Percentiles rank a stretch among this genome's conserved stretches.
Conservation (phyloP, 2,329 filamentous ascomycete species). For the Fusarium sp. region DNA sequence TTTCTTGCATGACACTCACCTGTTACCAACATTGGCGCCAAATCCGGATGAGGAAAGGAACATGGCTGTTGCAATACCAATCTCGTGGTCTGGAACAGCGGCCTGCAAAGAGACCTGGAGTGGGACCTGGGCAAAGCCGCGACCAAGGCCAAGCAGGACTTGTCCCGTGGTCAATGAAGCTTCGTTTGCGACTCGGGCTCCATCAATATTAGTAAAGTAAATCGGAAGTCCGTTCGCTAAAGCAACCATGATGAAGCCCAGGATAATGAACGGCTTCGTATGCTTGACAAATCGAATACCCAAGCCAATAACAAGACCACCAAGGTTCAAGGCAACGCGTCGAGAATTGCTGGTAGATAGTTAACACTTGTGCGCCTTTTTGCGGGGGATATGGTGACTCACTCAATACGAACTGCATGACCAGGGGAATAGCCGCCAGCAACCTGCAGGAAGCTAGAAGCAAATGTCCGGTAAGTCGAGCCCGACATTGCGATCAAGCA, state of each 20-base stretch:
- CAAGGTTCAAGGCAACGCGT: slow-evolving; percentile 36
- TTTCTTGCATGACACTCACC: too few species aligned
- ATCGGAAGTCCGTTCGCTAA: background rate
- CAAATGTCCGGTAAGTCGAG: slow-evolving; percentile 47
- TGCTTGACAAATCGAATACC: slow-evolving; percentile 37
- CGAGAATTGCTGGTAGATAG: slow-evolving; percentile 35
- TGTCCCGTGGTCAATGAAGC: slow-evolving; percentile 40
- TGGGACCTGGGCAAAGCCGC: slow-evolving; percentile 41
- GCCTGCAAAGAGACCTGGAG: slow-evolving; percentile 46
- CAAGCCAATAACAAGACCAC: slow-evolving; percentile 42
- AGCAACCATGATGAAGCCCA: background rate
- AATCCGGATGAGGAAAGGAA: slow-evolving; percentile 46
- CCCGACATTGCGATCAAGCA: slow-evolving; percentile 47
- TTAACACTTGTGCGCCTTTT: background rate
- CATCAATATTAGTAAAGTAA: slow-evolving; percentile 15
- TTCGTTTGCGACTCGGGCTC: background rate
- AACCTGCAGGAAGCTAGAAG: slow-evolving; percentile 49
- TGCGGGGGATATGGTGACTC: background rate
- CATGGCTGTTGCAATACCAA: slow-evolving; percentile 46
- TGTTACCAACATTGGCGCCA: slow-evolving; percentile 41
- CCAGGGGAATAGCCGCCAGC: slow-evolving; percentile 45
- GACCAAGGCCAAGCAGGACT: slow-evolving; percentile 43
- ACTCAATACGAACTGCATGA: slow-evolving; percentile 47
- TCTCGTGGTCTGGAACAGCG: slow-evolving; percentile 42
- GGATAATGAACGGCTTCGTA: background rate